These are phyloP conservation scores for Fraxinus xanthoxyloides DNA, from an alignment of 305 asterid species.

Conservation along the genomic window DNA sequence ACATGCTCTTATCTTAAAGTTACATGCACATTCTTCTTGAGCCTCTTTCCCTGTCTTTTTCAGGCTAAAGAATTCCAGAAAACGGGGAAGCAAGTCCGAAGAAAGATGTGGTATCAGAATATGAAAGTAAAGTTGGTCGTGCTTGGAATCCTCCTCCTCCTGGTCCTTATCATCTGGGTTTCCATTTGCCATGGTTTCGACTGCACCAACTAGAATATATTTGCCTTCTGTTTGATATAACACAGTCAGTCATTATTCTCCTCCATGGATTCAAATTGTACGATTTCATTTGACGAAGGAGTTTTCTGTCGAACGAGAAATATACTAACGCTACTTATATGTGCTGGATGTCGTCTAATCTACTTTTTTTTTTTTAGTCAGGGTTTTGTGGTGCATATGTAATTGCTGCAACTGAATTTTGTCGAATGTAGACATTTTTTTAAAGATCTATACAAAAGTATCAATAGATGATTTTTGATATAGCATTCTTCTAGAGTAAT, in stretches of 20 bases:
- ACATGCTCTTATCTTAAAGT: neutral
- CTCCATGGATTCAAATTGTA: neutral
- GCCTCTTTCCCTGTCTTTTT: constrained; percentile 15
- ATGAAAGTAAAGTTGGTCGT: constrained; percentile 88
- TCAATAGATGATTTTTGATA: constrained; percentile 22
- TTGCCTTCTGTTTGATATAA: neutral
- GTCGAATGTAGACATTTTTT: constrained; percentile 26
- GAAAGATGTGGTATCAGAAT: constrained; percentile 96
- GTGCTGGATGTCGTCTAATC: neutral
- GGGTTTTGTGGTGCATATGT: constrained; percentile 6
- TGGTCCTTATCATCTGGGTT: constrained; percentile 78
- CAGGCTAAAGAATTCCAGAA: constrained; percentile 76
- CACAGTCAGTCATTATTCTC: neutral
- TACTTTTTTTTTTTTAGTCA: neutral
- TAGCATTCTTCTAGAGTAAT: neutral
- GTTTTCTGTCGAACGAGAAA: neutral
- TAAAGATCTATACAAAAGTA: constrained; percentile 16
- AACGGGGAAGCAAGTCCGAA: constrained; percentile 54
- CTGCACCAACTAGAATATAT: constrained; percentile 54
- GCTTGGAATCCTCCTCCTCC: constrained; percentile 61
- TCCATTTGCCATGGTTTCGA: constrained; percentile 73
- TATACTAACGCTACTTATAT: neutral
- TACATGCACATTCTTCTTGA: neutral
- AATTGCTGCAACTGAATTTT: constrained; percentile 20
- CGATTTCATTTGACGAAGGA: neutral